Percentiles rank a stretch among this genome's conserved stretches.
Evolutionary conservation across 2,329 filamentous ascomycete species (phyloP).

Genomic region (Didymella segeticola): DNA sequence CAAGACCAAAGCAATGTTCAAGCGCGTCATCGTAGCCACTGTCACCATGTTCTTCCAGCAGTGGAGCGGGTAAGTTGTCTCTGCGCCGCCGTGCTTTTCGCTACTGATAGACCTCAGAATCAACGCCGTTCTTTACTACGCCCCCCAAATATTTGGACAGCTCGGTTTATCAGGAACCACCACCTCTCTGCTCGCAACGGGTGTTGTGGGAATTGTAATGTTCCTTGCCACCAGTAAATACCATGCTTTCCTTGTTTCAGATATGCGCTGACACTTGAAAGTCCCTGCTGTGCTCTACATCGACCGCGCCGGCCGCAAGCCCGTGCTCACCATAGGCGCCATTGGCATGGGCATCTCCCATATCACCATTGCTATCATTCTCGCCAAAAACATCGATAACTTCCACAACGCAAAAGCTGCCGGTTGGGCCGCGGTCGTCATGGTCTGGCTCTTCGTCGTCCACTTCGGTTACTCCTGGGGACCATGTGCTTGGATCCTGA

Average conservation of each 20-base stretch:
- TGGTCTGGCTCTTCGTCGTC: constrained; percentile 78
- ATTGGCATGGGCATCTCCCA: constrained; percentile 74
- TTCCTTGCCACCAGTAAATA: constrained; percentile 62
- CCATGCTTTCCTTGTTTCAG: background rate
- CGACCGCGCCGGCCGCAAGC: constrained; percentile 69
- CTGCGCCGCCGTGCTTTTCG: no score
- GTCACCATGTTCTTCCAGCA: constrained; percentile 59
- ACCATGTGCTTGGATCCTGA: constrained; percentile 75
- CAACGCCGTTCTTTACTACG: constrained; percentile 54
- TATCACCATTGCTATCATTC: constrained; percentile 73
- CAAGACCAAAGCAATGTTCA: constrained; percentile 70
- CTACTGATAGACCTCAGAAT: background rate
- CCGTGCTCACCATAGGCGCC: constrained; percentile 67
- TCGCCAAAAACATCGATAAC: constrained; percentile 65
- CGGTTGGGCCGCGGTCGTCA: constrained; percentile 72
- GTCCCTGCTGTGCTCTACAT: constrained; percentile 71
- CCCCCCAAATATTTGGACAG: constrained; percentile 57
- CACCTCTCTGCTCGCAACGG: constrained; percentile 69
- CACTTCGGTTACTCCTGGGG: constrained; percentile 81
- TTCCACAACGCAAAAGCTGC: constrained; percentile 66
- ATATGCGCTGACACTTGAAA: background rate
- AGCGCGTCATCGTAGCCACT: constrained; percentile 68
- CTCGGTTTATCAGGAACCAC: constrained; percentile 57
- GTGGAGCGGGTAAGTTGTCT: constrained; percentile 53
- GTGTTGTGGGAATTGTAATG: constrained; percentile 75